A percentile compares a stretch with the other conserved stretches of the same genome.
Evolutionary conservation across 1,139 yeast genomes (phyloP).

Genomic region (Schwanniomyces etchellsii): DNA sequence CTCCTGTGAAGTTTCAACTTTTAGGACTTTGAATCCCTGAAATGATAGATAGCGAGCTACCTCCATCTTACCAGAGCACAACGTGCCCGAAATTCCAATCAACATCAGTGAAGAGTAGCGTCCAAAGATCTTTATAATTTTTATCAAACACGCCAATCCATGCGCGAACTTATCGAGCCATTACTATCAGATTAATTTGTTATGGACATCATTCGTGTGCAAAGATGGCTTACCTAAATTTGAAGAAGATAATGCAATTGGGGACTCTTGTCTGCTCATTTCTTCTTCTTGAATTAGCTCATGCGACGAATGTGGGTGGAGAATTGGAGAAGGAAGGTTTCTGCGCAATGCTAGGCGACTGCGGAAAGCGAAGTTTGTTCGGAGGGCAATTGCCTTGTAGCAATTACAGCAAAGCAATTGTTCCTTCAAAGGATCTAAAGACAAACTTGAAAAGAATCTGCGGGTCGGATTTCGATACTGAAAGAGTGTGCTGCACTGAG

Average conservation of each 20-base stretch:
- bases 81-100: slow-evolving; percentile 71
- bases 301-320: no score
- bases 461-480: slow-evolving; percentile 54
- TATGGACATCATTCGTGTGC: no score
- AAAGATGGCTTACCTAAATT: no score
- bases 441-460: slow-evolving; percentile 55
- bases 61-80: slow-evolving; percentile 65
- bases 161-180: no score
- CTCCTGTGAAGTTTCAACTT: slow-evolving; percentile 7
- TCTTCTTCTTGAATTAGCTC: no score
- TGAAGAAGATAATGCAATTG: no score
- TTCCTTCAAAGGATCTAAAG: slow-evolving; percentile 40
- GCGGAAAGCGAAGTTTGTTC: slow-evolving; percentile 79
- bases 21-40: slow-evolving; percentile 48
- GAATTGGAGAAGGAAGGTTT: slow-evolving; percentile 25
- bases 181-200: no score
- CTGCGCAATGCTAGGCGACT: slow-evolving; percentile 57
- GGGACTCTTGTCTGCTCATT: no score
- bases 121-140: no score
- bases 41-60: slow-evolving; percentile 52
- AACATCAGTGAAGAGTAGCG: no score
- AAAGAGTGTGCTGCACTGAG: slow-evolving; percentile 35
- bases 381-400: slow-evolving; percentile 82
- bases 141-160: no score
- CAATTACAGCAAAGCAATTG: slow-evolving; percentile 40